Evolutionary conservation across 2,329 filamentous ascomycete species (phyloP).

Genomic region (Neocucurbitaria cava): DNA sequence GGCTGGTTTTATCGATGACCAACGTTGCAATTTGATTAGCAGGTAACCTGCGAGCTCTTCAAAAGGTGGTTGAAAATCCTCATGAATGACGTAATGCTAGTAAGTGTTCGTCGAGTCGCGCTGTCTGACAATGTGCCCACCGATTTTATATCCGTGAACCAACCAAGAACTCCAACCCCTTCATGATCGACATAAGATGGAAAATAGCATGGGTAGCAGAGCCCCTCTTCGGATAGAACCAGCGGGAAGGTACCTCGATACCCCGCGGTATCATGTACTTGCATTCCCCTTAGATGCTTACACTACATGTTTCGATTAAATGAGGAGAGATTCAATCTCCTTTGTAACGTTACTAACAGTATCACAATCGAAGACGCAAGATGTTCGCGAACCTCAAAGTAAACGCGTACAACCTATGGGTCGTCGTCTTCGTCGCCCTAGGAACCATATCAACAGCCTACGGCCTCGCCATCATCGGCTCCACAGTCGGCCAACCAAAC

Average conservation of each 20-base stretch:
- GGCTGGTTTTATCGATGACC: conserved; percentile 59
- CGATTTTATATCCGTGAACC: background rate
- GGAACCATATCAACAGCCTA: conserved; percentile 42
- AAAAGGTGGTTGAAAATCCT: background rate
- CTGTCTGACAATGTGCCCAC: background rate
- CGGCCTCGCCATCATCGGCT: conserved; percentile 50
- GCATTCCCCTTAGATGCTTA: background rate
- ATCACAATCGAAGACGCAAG: background rate
- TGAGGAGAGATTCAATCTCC: background rate
- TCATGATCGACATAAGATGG: background rate
- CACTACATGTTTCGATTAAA: background rate
- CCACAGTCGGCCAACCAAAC: conserved; percentile 55
- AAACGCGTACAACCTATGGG: conserved; percentile 44
- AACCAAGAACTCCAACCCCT: background rate
- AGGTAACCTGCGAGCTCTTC: background rate
- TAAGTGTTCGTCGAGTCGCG: background rate
- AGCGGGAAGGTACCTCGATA: background rate
- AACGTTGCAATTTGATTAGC: background rate
- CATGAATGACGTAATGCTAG: background rate
- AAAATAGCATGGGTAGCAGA: background rate
- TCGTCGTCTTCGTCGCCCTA: conserved; percentile 44
- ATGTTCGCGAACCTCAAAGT: conserved; percentile 23
- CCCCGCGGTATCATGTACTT: background rate
- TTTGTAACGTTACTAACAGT: background rate
- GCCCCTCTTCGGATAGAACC: background rate